These are phyloP conservation scores for Malus fusca DNA, from an alignment of 306 rosid species.

Conservation along the genomic window DNA sequence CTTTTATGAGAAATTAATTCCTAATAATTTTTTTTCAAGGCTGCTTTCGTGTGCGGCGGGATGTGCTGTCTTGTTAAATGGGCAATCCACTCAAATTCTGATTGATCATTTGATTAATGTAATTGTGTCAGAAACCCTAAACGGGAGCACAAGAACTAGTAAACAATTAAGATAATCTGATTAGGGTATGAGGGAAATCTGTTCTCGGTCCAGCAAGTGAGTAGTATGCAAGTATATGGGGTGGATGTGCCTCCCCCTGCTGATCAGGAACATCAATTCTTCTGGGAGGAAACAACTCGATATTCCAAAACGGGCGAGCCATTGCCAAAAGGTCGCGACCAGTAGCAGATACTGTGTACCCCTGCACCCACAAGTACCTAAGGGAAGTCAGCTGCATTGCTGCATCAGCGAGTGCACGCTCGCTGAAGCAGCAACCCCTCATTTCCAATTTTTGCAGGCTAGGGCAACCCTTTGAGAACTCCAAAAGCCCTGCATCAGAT, in stretches of 20 bases:
- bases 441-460: constrained; percentile 86
- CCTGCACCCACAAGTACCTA: constrained; percentile 94
- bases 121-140: not conserved
- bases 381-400: constrained; percentile 56
- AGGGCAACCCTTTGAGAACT: constrained; percentile 76
- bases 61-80: not conserved
- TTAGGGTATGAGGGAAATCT: constrained; percentile 46
- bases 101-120: not conserved
- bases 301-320: constrained; percentile 87
- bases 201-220: constrained; percentile 90
- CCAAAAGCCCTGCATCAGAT: constrained; percentile 68
- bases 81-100: not conserved
- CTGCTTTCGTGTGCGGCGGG: too few relatives aligned
- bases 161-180: not conserved
- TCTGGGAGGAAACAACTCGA: constrained; percentile 75
- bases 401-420: constrained; percentile 63
- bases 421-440: constrained; percentile 91
- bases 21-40: too few relatives aligned
- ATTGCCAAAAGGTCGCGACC: constrained; percentile 74
- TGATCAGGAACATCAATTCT: constrained; percentile 15
- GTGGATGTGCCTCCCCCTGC: constrained; percentile 43
- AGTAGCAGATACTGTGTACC: constrained; percentile 46
- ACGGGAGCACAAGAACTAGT: not conserved
- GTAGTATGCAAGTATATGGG: constrained; percentile 92
- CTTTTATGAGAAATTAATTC: too few relatives aligned